Percentiles rank a stretch among this genome's conserved stretches.
Evolutionary conservation across 768 basidiomycete species (phyloP).

Genomic region (Cyclocybe aegerita): DNA sequence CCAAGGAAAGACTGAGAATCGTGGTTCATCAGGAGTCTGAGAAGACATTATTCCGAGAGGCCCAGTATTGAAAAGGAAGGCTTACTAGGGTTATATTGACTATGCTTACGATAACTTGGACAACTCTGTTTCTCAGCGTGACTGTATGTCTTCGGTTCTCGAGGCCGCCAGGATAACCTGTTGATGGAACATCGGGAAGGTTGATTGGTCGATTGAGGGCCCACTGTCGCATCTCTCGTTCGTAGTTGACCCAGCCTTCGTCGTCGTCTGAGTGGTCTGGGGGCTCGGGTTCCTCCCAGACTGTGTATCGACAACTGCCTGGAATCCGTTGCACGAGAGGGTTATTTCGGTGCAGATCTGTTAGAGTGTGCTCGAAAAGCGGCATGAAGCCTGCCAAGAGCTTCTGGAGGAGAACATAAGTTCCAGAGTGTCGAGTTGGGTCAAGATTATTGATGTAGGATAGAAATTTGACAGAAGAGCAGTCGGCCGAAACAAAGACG

Average conservation of each 20-base stretch:
- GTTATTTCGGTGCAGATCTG: constrained; percentile 52
- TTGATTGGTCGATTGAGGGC: constrained; percentile 39
- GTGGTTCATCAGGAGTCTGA: constrained; percentile 29
- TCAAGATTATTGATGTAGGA: constrained; percentile 59
- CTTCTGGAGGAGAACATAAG: constrained; percentile 31
- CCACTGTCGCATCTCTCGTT: constrained; percentile 43
- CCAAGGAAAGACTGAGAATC: constrained; percentile 39
- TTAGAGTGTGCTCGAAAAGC: constrained; percentile 51
- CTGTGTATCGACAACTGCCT: constrained; percentile 37
- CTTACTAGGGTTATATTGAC: constrained; percentile 43
- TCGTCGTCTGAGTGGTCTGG: constrained; percentile 51
- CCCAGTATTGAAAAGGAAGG: neutral
- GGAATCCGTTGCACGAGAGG: constrained; percentile 40
- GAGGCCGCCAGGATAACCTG: constrained; percentile 46
- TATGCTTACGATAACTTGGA: constrained; percentile 44
- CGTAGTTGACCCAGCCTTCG: constrained; percentile 43
- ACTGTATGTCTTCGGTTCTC: constrained; percentile 40
- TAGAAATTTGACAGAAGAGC: constrained; percentile 28
- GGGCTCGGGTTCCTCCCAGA: constrained; percentile 49
- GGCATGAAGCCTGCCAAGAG: constrained; percentile 40
- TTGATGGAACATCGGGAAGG: constrained; percentile 42
- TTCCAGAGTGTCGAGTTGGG: constrained; percentile 23
- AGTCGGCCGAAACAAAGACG: constrained; percentile 31
- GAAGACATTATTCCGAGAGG: neutral
- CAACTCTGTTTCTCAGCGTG: constrained; percentile 31